Evolutionary conservation across 176 grass and related monocot genomes (phyloP).

Genomic region (Oryza punctata): DNA sequence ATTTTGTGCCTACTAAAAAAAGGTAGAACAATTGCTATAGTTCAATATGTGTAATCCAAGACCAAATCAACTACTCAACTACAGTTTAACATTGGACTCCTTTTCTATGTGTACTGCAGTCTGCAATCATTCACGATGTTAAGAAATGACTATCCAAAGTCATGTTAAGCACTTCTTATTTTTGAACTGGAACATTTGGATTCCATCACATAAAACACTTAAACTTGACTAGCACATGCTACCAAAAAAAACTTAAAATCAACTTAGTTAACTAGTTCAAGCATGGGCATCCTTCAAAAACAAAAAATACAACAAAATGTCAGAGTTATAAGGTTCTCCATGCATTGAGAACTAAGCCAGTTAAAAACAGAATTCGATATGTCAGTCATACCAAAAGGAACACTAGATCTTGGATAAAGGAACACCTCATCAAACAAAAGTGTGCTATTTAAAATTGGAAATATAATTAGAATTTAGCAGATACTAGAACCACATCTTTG

Average conservation of each 20-base stretch:
- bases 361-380: not conserved
- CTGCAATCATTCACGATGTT: not conserved
- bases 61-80: constrained; percentile 1
- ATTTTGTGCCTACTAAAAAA: not conserved
- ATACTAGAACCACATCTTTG: constrained; percentile 22
- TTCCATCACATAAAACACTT: not conserved
- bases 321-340: not conserved
- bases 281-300: constrained; percentile 1
- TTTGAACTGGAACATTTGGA: not conserved
- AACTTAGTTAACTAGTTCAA: not conserved
- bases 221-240: not conserved
- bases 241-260: constrained; percentile 26
- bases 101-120: not conserved
- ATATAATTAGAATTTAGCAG: constrained; percentile 12
- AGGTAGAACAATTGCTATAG: not conserved
- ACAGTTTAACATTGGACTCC: not conserved
- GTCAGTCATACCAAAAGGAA: not conserved
- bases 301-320: constrained; percentile 1
- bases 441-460: not conserved
- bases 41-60: not conserved
- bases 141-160: not conserved
- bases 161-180: not conserved
- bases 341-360: constrained; percentile 6
- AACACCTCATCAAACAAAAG: constrained; percentile 14
- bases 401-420: not conserved